phyloP scores from a whole-genome alignment of 2,329 filamentous ascomycete species.

The Colletotrichum endophyticum region DNA sequence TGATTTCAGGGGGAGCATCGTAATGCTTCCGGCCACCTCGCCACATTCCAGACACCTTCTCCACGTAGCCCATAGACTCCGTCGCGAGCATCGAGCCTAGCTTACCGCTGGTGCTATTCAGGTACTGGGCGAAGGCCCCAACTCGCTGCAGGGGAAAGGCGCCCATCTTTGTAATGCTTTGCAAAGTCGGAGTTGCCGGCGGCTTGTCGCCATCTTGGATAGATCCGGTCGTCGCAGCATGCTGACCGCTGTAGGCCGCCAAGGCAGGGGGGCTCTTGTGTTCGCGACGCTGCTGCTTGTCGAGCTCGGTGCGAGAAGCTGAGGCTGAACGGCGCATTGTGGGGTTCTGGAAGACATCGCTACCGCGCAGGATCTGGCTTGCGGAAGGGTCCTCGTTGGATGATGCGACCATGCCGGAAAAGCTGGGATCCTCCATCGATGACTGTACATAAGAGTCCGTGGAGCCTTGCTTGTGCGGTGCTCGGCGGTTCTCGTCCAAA shows the following conservation, averaged over 20 bases:
- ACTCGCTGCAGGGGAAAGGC: conserved; percentile 84
- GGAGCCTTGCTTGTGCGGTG: conserved; percentile 63
- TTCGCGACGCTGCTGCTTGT: conserved; percentile 14
- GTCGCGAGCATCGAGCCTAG: conserved; percentile 85
- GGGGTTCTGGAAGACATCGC: conserved; percentile 86
- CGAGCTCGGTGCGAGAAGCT: conserved; percentile 22
- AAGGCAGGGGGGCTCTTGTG: neutral
- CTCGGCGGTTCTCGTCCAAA: conserved; percentile 46
- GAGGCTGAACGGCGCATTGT: conserved; percentile 63
- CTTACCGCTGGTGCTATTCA: conserved; percentile 78
- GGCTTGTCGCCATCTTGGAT: conserved; percentile 29
- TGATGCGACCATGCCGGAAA: conserved; percentile 73
- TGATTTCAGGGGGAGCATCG: conserved; percentile 61
- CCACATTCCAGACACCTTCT: conserved; percentile 98
- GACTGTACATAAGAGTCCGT: conserved; percentile 78
- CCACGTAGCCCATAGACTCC: conserved; percentile 94
- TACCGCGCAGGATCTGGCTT: conserved; percentile 87
- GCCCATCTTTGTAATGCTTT: conserved; percentile 65
- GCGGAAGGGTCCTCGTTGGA: conserved; percentile 81
- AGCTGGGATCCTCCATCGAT: conserved; percentile 73
- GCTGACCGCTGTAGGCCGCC: conserved; percentile 23
- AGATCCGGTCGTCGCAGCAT: conserved; percentile 45
- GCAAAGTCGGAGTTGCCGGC: conserved; percentile 46
- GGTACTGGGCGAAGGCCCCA: conserved; percentile 80
- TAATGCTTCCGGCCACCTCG: conserved; percentile 92